Conservation (phyloP, 2,329 filamentous ascomycete genomes). For the Dothistroma septosporum region DNA sequence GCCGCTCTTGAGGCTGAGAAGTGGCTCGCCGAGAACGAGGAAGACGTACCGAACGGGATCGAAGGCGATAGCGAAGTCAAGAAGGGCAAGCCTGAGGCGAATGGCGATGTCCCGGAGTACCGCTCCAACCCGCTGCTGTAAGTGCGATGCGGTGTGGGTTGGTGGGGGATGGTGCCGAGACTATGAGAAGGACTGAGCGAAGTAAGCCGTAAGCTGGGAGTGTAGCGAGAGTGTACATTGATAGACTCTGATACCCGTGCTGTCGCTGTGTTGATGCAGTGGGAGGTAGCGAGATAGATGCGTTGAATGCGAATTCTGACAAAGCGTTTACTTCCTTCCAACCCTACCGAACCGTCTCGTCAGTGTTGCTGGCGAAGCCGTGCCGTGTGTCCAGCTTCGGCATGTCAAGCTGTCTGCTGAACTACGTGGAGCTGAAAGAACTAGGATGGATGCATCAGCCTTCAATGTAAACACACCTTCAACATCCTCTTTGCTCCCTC, state of each 20-base stretch:
- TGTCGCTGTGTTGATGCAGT: background rate
- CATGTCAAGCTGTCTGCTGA: no score
- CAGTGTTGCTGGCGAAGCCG: background rate
- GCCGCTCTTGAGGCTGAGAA: constrained; percentile 95
- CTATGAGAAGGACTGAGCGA: constrained; percentile 1
- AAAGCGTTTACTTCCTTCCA: background rate
- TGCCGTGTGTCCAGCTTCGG: no score
- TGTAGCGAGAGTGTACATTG: background rate
- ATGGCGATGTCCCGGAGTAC: constrained; percentile 58
- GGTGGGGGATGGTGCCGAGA: background rate
- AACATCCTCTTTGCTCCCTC: no score
- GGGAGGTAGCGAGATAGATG: background rate
- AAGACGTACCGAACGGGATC: constrained; percentile 48
- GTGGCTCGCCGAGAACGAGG: constrained; percentile 76
- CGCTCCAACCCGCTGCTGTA: constrained; percentile 61
- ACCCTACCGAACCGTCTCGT: background rate
- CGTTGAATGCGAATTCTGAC: background rate
- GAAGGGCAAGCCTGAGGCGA: constrained; percentile 42
- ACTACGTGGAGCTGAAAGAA: no score
- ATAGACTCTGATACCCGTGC: constrained; percentile 4
- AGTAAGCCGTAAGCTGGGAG: background rate
- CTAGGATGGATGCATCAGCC: no score
- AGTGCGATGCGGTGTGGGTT: constrained; percentile 3
- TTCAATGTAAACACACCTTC: no score
- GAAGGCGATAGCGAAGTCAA: constrained; percentile 49